A percentile compares a stretch with the other conserved stretches of the same genome.
Conservation (phyloP, 805 yeast genomes). For the Danielia reshetovae region DNA sequence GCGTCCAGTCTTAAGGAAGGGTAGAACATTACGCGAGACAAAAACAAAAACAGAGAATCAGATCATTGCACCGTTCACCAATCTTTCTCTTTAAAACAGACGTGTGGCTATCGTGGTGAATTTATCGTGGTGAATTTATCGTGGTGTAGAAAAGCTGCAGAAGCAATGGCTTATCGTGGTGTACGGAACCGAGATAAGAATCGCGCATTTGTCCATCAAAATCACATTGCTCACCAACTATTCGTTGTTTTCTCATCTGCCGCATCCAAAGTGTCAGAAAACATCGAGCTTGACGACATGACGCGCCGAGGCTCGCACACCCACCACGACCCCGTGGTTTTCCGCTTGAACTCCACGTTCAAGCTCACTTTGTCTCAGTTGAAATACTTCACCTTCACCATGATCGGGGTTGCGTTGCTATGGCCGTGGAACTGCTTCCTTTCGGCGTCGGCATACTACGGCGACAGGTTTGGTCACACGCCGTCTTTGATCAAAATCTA, state of each 20-base stretch:
- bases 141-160: too few species aligned
- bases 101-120: too few species aligned
- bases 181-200: background rate
- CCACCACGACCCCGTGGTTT: slow-evolving; percentile 20
- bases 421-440: slow-evolving; percentile 96
- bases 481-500: slow-evolving; percentile 54
- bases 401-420: slow-evolving; percentile 72
- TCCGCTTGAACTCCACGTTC: slow-evolving; percentile 6
- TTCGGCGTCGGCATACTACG: slow-evolving; percentile 80
- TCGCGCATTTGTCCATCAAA: background rate
- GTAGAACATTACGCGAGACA: too few species aligned
- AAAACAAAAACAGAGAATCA: too few species aligned
- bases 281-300: slow-evolving; percentile 8
- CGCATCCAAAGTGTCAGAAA: slow-evolving; percentile 3
- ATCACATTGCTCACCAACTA: too few species aligned
- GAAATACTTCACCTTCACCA: slow-evolving; percentile 55
- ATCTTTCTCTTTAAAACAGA: too few species aligned
- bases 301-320: slow-evolving; percentile 2
- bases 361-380: slow-evolving; percentile 26
- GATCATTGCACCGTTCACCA: too few species aligned
- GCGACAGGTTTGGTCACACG: slow-evolving; percentile 50
- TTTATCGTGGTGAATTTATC: too few species aligned
- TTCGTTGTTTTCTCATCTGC: too few species aligned
- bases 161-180: background rate
- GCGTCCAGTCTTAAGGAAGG: too few species aligned